A percentile compares a stretch with the other conserved stretches of the same genome.
These are phyloP conservation scores for Guyanaporus albipodus DNA, from an alignment of 768 basidiomycete species.

Conservation along the genomic window DNA sequence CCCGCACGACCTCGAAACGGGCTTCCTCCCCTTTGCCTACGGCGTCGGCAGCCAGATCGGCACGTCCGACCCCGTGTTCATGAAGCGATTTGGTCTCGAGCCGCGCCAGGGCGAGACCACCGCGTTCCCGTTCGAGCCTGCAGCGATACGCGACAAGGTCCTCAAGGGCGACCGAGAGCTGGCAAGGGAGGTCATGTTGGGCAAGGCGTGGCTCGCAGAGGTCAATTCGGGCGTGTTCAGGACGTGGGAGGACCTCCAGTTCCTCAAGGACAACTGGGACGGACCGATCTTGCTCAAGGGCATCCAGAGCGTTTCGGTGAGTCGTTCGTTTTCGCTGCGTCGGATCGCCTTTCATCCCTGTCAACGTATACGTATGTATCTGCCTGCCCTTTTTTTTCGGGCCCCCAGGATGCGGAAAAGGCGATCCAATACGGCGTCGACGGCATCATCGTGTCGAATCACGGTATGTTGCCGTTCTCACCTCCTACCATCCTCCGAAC, in stretches of 20 bases:
- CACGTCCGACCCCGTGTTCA: slow-evolving; percentile 74
- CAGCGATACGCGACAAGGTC: slow-evolving; percentile 38
- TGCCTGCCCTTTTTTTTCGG: too few relatives aligned
- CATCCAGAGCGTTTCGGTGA: slow-evolving; percentile 59
- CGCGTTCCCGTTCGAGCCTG: slow-evolving; percentile 58
- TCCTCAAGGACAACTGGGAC: slow-evolving; percentile 71
- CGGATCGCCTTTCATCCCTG: not conserved
- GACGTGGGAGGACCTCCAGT: slow-evolving; percentile 67
- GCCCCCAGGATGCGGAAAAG: slow-evolving; percentile 43
- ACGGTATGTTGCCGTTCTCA: slow-evolving; percentile 18
- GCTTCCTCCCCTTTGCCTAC: slow-evolving; percentile 64
- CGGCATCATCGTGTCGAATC: slow-evolving; percentile 47
- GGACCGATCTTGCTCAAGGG: slow-evolving; percentile 77
- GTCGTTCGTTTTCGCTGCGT: slow-evolving; percentile 21
- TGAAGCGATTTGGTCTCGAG: slow-evolving; percentile 50
- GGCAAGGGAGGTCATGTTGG: slow-evolving; percentile 40
- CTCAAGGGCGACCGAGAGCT: slow-evolving; percentile 48
- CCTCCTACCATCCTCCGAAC: not conserved
- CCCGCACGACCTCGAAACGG: slow-evolving; percentile 63
- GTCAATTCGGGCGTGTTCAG: slow-evolving; percentile 58
- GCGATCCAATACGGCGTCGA: slow-evolving; percentile 42
- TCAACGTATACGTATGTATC: too few relatives aligned
- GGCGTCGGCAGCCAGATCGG: slow-evolving; percentile 67
- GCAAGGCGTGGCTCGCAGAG: slow-evolving; percentile 60
- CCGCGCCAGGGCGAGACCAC: slow-evolving; percentile 38